phyloP scores from a whole-genome alignment of 2,329 filamentous ascomycete genomes.

The Graphilbum sp. region DNA sequence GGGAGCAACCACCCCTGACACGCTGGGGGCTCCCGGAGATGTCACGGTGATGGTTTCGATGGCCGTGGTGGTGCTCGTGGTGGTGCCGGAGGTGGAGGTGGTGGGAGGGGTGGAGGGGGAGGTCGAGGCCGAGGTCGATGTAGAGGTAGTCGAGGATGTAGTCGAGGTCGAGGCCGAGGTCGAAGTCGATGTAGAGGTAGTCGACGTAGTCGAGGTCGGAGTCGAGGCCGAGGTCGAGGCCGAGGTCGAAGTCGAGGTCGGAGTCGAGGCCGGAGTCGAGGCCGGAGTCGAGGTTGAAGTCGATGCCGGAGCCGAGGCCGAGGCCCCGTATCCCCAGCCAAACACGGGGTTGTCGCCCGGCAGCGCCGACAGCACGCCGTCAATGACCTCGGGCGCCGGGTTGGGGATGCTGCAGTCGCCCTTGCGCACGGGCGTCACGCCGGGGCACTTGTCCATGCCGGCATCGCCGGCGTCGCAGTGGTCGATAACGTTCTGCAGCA shows the following conservation, averaged over 20 bases:
- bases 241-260: neutral
- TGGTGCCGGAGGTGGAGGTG: neutral
- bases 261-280: neutral
- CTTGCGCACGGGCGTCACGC: slow-evolving; percentile 32
- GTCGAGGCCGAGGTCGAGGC: neutral
- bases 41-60: neutral
- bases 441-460: slow-evolving; percentile 47
- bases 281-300: neutral
- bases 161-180: neutral
- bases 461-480: slow-evolving; percentile 42
- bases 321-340: slow-evolving; percentile 29
- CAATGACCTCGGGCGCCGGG: slow-evolving; percentile 27
- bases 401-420: slow-evolving; percentile 33
- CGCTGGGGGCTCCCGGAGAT: too few relatives aligned
- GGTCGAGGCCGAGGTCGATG: neutral
- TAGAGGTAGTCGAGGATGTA: neutral
- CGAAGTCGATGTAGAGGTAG: neutral
- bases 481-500: slow-evolving; percentile 51
- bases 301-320: neutral
- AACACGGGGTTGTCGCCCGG: slow-evolving; percentile 40
- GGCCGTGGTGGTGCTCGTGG: neutral
- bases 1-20: too few relatives aligned
- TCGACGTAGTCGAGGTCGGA: neutral
- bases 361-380: slow-evolving; percentile 27
- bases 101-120: too few relatives aligned